These are phyloP conservation scores for Cryptococcus neoformans DNA, from an alignment of 1,284 basidiomycete genomes.

Conservation along the genomic window DNA sequence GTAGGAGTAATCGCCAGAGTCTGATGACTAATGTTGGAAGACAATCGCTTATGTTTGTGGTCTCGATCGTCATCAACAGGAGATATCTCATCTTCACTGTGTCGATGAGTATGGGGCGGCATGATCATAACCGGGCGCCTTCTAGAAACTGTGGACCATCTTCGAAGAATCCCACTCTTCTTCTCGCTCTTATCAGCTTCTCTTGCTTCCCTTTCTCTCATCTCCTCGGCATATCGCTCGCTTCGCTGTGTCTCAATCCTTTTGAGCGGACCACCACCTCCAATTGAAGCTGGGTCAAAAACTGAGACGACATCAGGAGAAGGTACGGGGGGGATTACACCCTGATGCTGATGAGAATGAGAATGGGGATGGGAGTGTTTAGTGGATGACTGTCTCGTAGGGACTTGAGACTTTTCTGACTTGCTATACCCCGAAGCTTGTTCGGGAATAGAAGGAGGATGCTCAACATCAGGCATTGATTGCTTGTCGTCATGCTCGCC, in stretches of 20 bases:
- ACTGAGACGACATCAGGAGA: conserved; percentile 29
- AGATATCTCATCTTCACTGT: conserved; percentile 3
- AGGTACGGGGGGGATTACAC: conserved; percentile 5
- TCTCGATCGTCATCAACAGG: background rate
- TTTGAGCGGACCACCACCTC: conserved; percentile 35
- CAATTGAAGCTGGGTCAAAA: conserved; percentile 34
- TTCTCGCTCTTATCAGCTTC: conserved; percentile 1
- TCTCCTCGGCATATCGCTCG: conserved; percentile 21
- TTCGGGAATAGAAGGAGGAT: background rate
- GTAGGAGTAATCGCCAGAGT: background rate
- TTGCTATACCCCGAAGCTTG: too few relatives aligned
- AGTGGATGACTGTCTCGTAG: background rate
- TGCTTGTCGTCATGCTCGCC: background rate
- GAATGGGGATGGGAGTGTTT: background rate
- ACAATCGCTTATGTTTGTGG: background rate
- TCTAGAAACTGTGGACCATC: conserved; percentile 1
- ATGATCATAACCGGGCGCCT: background rate
- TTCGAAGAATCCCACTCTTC: background rate
- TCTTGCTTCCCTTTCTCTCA: conserved; percentile 13
- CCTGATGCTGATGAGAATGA: background rate
- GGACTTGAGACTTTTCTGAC: background rate
- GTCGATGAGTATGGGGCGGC: conserved; percentile 1
- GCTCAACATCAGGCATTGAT: background rate
- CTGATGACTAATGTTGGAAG: background rate
- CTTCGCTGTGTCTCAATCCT: conserved; percentile 32